phyloP scores from a whole-genome alignment of 352 stramenopile genomes.

The Phytophthora fragariaefolia region DNA sequence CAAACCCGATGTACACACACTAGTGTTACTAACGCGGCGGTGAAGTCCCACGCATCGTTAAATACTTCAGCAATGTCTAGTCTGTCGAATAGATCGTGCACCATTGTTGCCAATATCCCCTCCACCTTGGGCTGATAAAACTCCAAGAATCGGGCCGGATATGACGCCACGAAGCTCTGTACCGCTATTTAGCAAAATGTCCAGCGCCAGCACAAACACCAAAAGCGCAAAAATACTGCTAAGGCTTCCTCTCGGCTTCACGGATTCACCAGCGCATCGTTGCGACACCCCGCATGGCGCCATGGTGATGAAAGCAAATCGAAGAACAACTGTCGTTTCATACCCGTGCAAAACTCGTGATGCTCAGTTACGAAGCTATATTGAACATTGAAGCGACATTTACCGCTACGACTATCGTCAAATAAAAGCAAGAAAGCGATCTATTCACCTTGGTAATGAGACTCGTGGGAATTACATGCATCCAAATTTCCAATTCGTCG shows the following conservation, averaged over 20 bases:
- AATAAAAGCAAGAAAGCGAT: not conserved
- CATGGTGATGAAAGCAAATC: too few species aligned
- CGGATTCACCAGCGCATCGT: not conserved
- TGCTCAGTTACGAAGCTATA: not conserved
- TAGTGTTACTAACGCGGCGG: slow-evolving; percentile 37
- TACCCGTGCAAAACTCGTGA: too few species aligned
- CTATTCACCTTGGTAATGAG: not conserved
- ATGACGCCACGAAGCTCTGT: slow-evolving; percentile 24
- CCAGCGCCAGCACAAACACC: slow-evolving; percentile 5
- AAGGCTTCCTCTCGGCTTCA: not conserved
- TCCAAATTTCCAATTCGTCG: not conserved
- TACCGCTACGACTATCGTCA: too few species aligned
- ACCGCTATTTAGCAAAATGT: slow-evolving; percentile 8
- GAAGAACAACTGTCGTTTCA: too few species aligned
- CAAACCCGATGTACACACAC: slow-evolving; percentile 45
- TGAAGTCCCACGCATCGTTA: slow-evolving; percentile 41
- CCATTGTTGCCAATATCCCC: not conserved
- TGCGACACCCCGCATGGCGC: not conserved
- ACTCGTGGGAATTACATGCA: too few species aligned
- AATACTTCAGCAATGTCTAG: slow-evolving; percentile 38
- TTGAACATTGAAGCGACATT: not conserved
- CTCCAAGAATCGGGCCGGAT: slow-evolving; percentile 36
- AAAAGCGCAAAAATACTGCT: slow-evolving; percentile 6
- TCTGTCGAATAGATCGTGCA: slow-evolving; percentile 12
- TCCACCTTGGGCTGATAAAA: slow-evolving; percentile 48